Evolutionary conservation across 352 stramenopile species (phyloP).

Genomic region (Halophytophthora batemanensis): DNA sequence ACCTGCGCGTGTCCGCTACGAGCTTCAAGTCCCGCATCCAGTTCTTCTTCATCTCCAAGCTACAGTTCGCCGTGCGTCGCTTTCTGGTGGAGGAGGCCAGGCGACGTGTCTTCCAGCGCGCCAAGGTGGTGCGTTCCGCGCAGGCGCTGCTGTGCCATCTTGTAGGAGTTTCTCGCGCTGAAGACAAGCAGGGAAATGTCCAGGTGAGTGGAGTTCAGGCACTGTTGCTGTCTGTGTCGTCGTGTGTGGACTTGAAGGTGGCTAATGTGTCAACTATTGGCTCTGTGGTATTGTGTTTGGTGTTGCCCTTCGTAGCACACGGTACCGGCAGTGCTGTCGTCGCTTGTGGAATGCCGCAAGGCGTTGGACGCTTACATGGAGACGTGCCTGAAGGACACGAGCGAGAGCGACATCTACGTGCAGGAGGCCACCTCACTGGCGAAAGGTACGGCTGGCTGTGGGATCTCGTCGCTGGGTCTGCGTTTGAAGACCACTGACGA

Average conservation of each 20-base stretch:
- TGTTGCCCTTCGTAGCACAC: conserved; percentile 43
- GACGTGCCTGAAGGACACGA: conserved; percentile 63
- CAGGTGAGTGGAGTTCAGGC: conserved; percentile 41
- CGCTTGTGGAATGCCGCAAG: conserved; percentile 65
- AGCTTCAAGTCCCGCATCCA: conserved; percentile 42
- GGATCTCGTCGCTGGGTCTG: background rate
- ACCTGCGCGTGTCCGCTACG: conserved; percentile 38
- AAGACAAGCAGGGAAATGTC: conserved; percentile 66
- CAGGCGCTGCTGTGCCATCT: conserved; percentile 60
- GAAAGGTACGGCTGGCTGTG: conserved; percentile 33
- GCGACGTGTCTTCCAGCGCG: conserved; percentile 39
- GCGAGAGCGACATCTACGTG: conserved; percentile 54
- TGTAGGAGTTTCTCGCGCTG: conserved; percentile 46
- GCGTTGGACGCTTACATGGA: conserved; percentile 65
- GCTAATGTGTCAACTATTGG: background rate
- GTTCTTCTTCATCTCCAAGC: conserved; percentile 45
- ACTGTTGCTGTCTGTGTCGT: background rate
- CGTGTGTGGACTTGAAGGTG: background rate
- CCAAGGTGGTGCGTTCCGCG: conserved; percentile 45
- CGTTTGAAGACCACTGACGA: background rate
- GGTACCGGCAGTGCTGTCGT: conserved; percentile 60
- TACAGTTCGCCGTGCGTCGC: conserved; percentile 60
- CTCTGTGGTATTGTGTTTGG: background rate
- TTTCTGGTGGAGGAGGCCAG: conserved; percentile 52
- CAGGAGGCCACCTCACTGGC: conserved; percentile 56